A percentile compares a stretch with the other conserved stretches of the same genome.
Conservation (phyloP, 1,139 yeast species). For the Saccharomyces hybrid region DNA sequence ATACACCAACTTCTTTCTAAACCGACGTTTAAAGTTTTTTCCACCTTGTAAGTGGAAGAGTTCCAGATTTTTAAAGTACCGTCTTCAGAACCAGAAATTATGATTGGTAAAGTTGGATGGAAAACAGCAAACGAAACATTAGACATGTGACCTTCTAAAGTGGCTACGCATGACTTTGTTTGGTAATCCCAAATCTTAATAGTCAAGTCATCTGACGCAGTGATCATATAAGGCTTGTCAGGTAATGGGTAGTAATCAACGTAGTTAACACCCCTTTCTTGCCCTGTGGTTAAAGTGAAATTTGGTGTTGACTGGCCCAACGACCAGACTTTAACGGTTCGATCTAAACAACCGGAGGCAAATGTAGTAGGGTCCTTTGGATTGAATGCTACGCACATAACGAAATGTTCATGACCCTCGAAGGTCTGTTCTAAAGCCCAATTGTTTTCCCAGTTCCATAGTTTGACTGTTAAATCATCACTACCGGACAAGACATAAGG, state of each 20-base stretch:
- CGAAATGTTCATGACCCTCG: slow-evolving; percentile 94
- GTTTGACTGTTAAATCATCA: slow-evolving; percentile 83
- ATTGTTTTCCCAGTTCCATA: slow-evolving; percentile 95
- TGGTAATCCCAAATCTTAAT: slow-evolving; percentile 96
- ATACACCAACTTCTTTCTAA: slow-evolving; percentile 97
- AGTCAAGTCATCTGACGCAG: slow-evolving; percentile 88
- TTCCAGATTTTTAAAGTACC: slow-evolving; percentile 77
- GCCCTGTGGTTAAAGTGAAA: slow-evolving; percentile 87
- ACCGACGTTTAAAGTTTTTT: slow-evolving; percentile 83
- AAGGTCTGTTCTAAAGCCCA: slow-evolving; percentile 88
- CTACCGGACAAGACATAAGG: slow-evolving; percentile 84
- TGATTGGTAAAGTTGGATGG: slow-evolving; percentile 92
- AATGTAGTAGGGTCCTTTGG: slow-evolving; percentile 97
- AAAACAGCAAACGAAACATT: slow-evolving; percentile 95
- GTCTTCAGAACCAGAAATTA: slow-evolving; percentile 77
- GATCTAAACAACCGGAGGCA: slow-evolving; percentile 94
- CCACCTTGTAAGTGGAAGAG: slow-evolving; percentile 72
- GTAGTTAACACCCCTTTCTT: slow-evolving; percentile 86
- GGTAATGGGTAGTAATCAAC: slow-evolving; percentile 96
- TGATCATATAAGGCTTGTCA: slow-evolving; percentile 90
- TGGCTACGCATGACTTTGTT: slow-evolving; percentile 91
- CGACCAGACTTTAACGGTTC: slow-evolving; percentile 96
- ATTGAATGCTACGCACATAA: slow-evolving; percentile 89
- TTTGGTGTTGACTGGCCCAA: slow-evolving; percentile 85
- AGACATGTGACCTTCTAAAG: slow-evolving; percentile 85